Evolutionary conservation across 371 early-diverging fungal genomes (phyloP).

Genomic region (Apophysomyces ossiformis): DNA sequence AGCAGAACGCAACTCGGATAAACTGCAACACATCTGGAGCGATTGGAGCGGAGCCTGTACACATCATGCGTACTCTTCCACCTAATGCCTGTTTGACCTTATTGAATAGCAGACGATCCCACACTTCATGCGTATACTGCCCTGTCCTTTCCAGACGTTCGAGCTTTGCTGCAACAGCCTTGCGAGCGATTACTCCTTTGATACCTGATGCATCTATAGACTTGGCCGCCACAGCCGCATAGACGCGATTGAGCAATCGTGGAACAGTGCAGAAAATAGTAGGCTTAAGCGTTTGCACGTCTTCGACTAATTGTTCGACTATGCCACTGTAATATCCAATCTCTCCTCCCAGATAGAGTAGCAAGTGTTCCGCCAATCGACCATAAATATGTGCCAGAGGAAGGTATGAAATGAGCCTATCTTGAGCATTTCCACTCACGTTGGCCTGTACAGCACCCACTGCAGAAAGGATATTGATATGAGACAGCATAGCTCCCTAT

Average conservation of each 20-base stretch:
- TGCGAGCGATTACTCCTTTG: constrained; percentile 64
- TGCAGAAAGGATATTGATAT: constrained; percentile 44
- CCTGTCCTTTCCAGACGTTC: constrained; percentile 63
- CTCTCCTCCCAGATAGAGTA: constrained; percentile 50
- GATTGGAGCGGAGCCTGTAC: constrained; percentile 94
- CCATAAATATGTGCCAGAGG: constrained; percentile 97
- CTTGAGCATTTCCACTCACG: constrained; percentile 24
- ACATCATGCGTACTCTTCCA: constrained; percentile 81
- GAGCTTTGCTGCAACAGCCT: constrained; percentile 58
- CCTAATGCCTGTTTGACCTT: constrained; percentile 89
- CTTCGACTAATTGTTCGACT: constrained; percentile 77
- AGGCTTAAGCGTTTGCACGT: constrained; percentile 82
- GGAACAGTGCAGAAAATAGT: constrained; percentile 91
- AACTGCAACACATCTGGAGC: constrained; percentile 84
- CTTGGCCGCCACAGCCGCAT: constrained; percentile 75
- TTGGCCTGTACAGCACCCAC: constrained; percentile 33
- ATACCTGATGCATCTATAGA: constrained; percentile 76
- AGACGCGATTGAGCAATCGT: constrained; percentile 90
- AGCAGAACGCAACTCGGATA: constrained; percentile 81
- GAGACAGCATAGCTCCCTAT: constrained; percentile 61
- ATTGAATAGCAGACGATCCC: constrained; percentile 94
- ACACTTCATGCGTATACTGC: constrained; percentile 71
- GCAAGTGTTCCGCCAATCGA: constrained; percentile 51
- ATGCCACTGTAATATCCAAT: constrained; percentile 91
- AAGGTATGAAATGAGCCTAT: constrained; percentile 69